Conservation (phyloP, 2,329 filamentous ascomycete genomes). For the Reticulascus tulasneorum region DNA sequence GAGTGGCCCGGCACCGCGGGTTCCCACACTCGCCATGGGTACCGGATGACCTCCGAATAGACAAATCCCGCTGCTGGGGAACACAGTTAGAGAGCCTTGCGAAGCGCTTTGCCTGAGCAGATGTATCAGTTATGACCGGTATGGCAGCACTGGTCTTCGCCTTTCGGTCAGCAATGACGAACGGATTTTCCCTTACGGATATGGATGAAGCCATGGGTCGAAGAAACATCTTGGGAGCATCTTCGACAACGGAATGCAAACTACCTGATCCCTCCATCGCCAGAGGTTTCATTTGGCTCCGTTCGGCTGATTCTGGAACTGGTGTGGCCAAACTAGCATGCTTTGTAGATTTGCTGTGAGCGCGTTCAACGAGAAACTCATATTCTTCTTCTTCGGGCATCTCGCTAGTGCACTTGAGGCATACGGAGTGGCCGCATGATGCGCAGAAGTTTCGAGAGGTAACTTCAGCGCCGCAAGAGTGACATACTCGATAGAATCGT, state of each 20-base stretch:
- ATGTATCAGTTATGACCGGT: slow-evolving; percentile 18
- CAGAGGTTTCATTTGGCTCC: too few species aligned
- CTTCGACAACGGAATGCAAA: too few species aligned
- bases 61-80: slow-evolving; percentile 13
- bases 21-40: slow-evolving; percentile 22
- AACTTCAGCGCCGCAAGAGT: slow-evolving; percentile 43
- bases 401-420: slow-evolving; percentile 40
- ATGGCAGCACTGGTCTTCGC: slow-evolving; percentile 15
- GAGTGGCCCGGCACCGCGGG: slow-evolving; percentile 20
- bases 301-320: too few species aligned
- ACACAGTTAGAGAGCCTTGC: slow-evolving; percentile 25
- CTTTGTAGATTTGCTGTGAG: too few species aligned
- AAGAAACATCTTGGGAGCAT: slow-evolving; percentile 4
- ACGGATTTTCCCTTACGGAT: slow-evolving; percentile 25
- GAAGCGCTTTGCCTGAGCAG: slow-evolving; percentile 15
- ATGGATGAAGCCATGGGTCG: slow-evolving; percentile 3
- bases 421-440: slow-evolving; percentile 49
- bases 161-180: slow-evolving; percentile 25
- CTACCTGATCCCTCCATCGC: too few species aligned
- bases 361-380: too few species aligned
- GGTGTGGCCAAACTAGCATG: too few species aligned
- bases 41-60: slow-evolving; percentile 11
- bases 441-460: slow-evolving; percentile 35
- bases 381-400: slow-evolving; percentile 18
- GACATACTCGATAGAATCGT: slow-evolving; percentile 37